A percentile compares a stretch with the other conserved stretches of the same genome.
phyloP scores from a whole-genome alignment of 768 basidiomycete species.

The Exsudoporus frostii region DNA sequence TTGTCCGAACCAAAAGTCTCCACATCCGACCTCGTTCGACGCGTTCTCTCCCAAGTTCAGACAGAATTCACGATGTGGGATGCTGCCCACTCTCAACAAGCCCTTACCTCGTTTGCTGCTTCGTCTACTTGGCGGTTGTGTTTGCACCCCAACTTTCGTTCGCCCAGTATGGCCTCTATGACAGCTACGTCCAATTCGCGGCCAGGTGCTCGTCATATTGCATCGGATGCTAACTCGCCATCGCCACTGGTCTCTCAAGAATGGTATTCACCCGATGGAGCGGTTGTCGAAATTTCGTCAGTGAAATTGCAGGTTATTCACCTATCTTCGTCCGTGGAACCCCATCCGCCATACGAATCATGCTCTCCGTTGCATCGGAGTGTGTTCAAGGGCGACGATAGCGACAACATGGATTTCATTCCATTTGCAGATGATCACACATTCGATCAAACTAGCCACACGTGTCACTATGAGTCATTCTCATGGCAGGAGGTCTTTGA shows the following conservation, averaged over 20 bases:
- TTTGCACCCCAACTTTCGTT: conserved; percentile 11
- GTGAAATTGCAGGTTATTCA: conserved; percentile 17
- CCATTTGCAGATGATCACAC: conserved; percentile 59
- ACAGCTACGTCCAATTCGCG: background rate
- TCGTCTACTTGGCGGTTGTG: conserved; percentile 16
- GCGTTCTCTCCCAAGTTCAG: conserved; percentile 21
- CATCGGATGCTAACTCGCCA: background rate
- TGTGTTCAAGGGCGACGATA: conserved; percentile 56
- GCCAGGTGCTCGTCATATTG: background rate
- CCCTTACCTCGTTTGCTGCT: conserved; percentile 12
- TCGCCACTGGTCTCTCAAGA: conserved; percentile 6
- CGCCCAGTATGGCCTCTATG: background rate
- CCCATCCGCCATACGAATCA: conserved; percentile 49
- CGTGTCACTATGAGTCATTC: conserved; percentile 40
- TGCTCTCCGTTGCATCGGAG: conserved; percentile 50
- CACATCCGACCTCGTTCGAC: conserved; percentile 12
- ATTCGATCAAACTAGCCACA: conserved; percentile 44
- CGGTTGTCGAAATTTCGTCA: conserved; percentile 4
- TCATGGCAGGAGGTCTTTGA: conserved; percentile 48
- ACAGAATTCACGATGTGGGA: conserved; percentile 25
- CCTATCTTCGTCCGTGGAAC: conserved; percentile 12
- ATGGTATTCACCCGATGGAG: conserved; percentile 17
- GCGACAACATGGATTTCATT: conserved; percentile 53
- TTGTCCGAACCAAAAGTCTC: conserved; percentile 1
- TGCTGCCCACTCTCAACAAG: conserved; percentile 8